These are phyloP conservation scores for Podaxis pistillaris DNA, from an alignment of 768 basidiomycete species.

Conservation along the genomic window DNA sequence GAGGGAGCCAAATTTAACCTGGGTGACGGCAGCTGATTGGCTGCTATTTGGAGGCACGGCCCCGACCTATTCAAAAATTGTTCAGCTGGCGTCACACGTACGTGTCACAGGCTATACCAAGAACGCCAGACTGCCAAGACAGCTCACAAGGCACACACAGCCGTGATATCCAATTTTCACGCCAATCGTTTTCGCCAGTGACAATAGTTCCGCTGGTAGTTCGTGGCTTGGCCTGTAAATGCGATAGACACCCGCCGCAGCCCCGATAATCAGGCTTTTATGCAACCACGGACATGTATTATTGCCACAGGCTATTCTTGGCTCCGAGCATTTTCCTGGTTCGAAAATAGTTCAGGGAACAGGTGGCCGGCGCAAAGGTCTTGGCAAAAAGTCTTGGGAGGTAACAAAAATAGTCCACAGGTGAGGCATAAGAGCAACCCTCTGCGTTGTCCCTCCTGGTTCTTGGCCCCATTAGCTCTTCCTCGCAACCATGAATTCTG, in stretches of 20 bases:
- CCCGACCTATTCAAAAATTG: slow-evolving; percentile 18
- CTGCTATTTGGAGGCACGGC: slow-evolving; percentile 31
- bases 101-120: slow-evolving; percentile 20
- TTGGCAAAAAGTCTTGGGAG: slow-evolving; percentile 49
- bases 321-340: slow-evolving; percentile 31
- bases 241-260: not conserved
- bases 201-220: not conserved
- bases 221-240: not conserved
- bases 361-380: slow-evolving; percentile 24
- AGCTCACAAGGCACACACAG: slow-evolving; percentile 21
- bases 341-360: slow-evolving; percentile 40
- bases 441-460: slow-evolving; percentile 31
- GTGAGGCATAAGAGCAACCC: slow-evolving; percentile 45
- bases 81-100: slow-evolving; percentile 13
- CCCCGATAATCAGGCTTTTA: not conserved
- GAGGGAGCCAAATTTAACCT: slow-evolving; percentile 24
- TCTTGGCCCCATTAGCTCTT: slow-evolving; percentile 39
- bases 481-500: slow-evolving; percentile 34
- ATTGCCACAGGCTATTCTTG: slow-evolving; percentile 22
- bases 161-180: slow-evolving; percentile 3
- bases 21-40: slow-evolving; percentile 23
- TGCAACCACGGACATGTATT: not conserved
- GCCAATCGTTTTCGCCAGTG: not conserved
- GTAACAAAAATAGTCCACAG: slow-evolving; percentile 43
- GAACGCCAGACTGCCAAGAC: slow-evolving; percentile 11